Conservation (phyloP, 108 stramenopile genomes). For the Skeletonema potamos region DNA sequence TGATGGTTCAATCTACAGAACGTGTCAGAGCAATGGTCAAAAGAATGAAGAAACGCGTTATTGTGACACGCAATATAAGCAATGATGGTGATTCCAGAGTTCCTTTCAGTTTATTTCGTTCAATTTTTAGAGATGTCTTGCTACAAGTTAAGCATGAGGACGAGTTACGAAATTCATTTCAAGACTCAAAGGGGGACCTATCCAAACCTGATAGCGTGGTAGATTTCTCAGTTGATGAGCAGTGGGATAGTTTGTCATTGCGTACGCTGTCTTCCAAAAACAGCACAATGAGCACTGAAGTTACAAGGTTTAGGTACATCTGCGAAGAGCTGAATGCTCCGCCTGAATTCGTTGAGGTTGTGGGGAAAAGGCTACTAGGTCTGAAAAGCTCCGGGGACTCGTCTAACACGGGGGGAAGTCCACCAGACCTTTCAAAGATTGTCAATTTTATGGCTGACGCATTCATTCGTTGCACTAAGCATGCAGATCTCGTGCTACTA, state of each 20-base stretch:
- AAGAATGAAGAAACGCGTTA: constrained; percentile 33
- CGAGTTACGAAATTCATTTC: constrained; percentile 9
- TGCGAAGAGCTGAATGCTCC: constrained; percentile 62
- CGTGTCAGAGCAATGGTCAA: constrained; percentile 46
- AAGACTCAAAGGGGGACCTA: not conserved
- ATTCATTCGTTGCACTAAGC: constrained; percentile 55
- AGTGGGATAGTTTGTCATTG: constrained; percentile 49
- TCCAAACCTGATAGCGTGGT: not conserved
- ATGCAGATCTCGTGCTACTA: constrained; percentile 53
- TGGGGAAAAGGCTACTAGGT: constrained; percentile 41
- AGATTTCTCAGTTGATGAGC: constrained; percentile 26
- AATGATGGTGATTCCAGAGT: constrained; percentile 62
- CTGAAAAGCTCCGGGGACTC: constrained; percentile 12
- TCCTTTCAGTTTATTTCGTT: constrained; percentile 64
- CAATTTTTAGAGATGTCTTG: constrained; percentile 54
- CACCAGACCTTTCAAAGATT: constrained; percentile 44
- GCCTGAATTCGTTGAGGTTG: constrained; percentile 59
- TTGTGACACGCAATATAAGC: constrained; percentile 57
- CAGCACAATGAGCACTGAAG: constrained; percentile 29
- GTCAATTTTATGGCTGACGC: constrained; percentile 62
- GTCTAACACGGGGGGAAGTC: constrained; percentile 4
- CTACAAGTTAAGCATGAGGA: constrained; percentile 24
- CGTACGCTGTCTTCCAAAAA: constrained; percentile 39
- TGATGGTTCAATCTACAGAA: constrained; percentile 56
- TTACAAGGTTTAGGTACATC: constrained; percentile 39